Evolutionary conservation across 1,139 yeast genomes (phyloP).

Genomic region (Saccharomyces hybrid): DNA sequence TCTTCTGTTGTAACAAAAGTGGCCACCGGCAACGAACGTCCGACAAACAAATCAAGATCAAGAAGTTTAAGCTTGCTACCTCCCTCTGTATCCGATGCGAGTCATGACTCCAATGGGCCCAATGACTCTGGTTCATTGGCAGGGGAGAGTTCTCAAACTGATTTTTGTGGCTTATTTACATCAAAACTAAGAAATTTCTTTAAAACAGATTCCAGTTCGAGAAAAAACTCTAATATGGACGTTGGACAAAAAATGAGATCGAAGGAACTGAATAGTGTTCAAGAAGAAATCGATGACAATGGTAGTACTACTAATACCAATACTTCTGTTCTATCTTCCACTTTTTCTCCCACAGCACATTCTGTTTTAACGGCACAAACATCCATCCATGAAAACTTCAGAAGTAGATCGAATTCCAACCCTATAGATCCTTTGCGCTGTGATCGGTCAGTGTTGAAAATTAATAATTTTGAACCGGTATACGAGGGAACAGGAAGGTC

Average conservation of each 20-base stretch:
- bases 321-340: neutral
- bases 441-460: conserved; percentile 6
- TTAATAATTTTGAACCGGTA: neutral
- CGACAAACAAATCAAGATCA: neutral
- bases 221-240: conserved; percentile 4
- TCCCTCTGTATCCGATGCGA: neutral
- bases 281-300: neutral
- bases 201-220: conserved; percentile 7
- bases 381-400: conserved; percentile 5
- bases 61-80: neutral
- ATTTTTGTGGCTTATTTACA: conserved; percentile 9
- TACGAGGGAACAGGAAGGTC: conserved; percentile 7
- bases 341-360: neutral
- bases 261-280: neutral
- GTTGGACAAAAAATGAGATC: neutral
- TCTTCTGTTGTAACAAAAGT: neutral
- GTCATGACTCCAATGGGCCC: neutral
- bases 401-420: conserved; percentile 1
- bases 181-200: conserved; percentile 15
- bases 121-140: neutral
- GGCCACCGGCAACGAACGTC: no score
- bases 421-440: conserved; percentile 8
- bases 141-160: conserved; percentile 2
- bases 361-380: conserved; percentile 1
- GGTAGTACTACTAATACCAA: neutral